Evolutionary conservation across 495 filamentous ascomycete genomes (phyloP), one percentile per base, ranked within the genome.

Genomic region (Penicillium cinerascens): DNA sequence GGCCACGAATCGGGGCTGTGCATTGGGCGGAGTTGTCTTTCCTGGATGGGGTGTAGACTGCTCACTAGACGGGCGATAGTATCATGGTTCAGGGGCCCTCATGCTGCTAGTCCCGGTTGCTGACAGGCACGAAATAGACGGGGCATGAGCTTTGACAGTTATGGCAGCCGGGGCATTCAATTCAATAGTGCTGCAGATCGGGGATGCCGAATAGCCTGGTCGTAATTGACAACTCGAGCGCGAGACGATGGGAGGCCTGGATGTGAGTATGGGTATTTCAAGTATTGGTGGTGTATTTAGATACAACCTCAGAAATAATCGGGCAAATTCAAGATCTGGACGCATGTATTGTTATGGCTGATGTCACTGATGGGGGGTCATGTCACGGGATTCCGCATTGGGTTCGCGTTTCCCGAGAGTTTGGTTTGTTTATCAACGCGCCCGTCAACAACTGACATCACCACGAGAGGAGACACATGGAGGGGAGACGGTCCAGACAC

Each of bases 181-280:
- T 51, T 60, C 63, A 63, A 66, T 66, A 66, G 63, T 40, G 63
- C 47, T 49, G 63, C 55, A 55, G 63, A 66, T 66, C 63, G 60
- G 63, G 39, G 50, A 40, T 38, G 43, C 49, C 55, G 51, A 17
- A 36, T 48, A 27, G 35, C 13, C 29, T 25, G 51, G 49, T 50
- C 42, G 42, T 36, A 10, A 59, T 55, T 58, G 43, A 54, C 44
- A 61, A 59, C 52, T 52, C 16, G 23, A 22, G 52, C 41, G 47
- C 44, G 48, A 25, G 33, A 17, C 44, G 18, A 27, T 43, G 27
- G 7, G n/a, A 17, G 45, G 27, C 11, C 20, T n/a, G 8, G 41
- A 38, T 44, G 2, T 41, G 44, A 49, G 59, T 57, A 63, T 53
- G 56, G 37, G 59, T 63, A 64, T 56, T 64, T 61, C 49, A 9